These are phyloP conservation scores for Lachnellula suecica DNA, from an alignment of 2,329 filamentous ascomycete species.

Conservation along the genomic window DNA sequence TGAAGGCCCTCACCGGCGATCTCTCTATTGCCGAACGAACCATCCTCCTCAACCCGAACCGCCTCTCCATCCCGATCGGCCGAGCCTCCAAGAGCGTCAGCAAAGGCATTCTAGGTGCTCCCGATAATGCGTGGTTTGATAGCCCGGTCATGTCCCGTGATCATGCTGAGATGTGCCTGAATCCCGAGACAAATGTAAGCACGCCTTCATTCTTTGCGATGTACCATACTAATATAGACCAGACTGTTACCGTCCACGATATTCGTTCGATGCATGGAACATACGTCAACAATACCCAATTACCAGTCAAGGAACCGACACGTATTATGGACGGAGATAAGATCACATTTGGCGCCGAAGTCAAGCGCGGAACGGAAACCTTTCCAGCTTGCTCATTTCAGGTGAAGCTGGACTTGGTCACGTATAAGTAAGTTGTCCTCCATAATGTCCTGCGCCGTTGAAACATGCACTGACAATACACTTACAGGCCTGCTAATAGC, in stretches of 20 bases:
- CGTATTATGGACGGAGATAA: slow-evolving; percentile 36
- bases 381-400: slow-evolving; percentile 32
- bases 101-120: slow-evolving; percentile 43
- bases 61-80: slow-evolving; percentile 34
- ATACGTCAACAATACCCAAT: slow-evolving; percentile 46
- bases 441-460: neutral
- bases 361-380: slow-evolving; percentile 45
- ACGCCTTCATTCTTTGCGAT: neutral
- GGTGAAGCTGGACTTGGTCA: slow-evolving; percentile 24
- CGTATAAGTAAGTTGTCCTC: slow-evolving; percentile 26
- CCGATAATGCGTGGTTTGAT: slow-evolving; percentile 66
- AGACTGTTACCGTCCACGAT: slow-evolving; percentile 50
- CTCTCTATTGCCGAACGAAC: slow-evolving; percentile 20
- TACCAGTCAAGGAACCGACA: slow-evolving; percentile 33
- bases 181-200: slow-evolving; percentile 45
- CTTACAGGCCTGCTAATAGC: slow-evolving; percentile 17
- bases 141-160: slow-evolving; percentile 70
- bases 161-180: slow-evolving; percentile 57
- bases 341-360: slow-evolving; percentile 47
- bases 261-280: slow-evolving; percentile 63
- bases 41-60: slow-evolving; percentile 22
- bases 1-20: slow-evolving; percentile 23
- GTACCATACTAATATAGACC: slow-evolving; percentile 23
- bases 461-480: slow-evolving; percentile 5
- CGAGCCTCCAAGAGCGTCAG: slow-evolving; percentile 44